A percentile compares a stretch with the other conserved stretches of the same genome.
Conservation (phyloP, 83 land plant species). For the Picea engelmannii region DNA sequence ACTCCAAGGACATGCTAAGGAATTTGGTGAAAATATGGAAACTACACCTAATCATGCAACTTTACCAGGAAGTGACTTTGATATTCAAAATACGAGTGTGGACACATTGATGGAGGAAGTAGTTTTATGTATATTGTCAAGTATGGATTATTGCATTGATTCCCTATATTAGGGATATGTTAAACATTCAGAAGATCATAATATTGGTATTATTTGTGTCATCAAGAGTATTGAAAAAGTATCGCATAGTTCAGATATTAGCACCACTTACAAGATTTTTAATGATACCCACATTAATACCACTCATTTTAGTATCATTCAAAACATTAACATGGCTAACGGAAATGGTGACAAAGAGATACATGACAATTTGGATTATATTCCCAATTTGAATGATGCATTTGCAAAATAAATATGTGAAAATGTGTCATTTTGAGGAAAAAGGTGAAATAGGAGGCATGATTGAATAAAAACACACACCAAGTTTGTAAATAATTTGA, state of each 20-base stretch:
- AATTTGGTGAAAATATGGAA: no score
- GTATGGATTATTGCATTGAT: conserved; percentile 3
- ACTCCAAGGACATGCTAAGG: no score
- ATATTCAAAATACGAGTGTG: no score
- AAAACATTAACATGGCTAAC: background rate
- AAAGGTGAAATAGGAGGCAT: no score
- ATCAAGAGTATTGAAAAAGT: background rate
- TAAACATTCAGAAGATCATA: background rate
- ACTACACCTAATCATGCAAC: no score
- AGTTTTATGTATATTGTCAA: background rate
- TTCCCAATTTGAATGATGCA: no score
- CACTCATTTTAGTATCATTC: background rate
- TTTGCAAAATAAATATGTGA: no score
- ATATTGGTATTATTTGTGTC: background rate
- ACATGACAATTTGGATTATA: background rate
- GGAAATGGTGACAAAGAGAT: background rate
- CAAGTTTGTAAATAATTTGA: no score
- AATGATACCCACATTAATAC: background rate
- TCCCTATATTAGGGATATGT: background rate
- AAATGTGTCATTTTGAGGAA: no score
- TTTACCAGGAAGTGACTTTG: no score
- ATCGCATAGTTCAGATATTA: background rate
- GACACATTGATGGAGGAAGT: background rate
- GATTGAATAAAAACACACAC: no score
- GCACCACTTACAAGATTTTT: background rate